Base-by-base conservation (phyloP, 805 yeast species). In the Cyberlindnera petersonii region DNA sequence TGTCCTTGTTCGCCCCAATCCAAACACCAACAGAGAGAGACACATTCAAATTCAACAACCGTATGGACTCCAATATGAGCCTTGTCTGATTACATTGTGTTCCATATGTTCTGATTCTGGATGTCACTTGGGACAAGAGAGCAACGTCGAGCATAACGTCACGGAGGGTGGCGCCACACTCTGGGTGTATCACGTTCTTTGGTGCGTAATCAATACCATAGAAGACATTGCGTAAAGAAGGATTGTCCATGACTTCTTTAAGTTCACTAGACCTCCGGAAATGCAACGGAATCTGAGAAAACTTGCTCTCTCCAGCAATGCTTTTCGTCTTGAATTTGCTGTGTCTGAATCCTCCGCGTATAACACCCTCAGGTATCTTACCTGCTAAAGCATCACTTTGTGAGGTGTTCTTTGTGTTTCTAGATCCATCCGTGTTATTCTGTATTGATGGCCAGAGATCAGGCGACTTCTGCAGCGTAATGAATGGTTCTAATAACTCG, bases 181-280 rank as follows among this genome's bases (percentile, higher is more conserved):
- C 34, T 0, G 85, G 84, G 33, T 63, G 70, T 52, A 66, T 66
- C 1, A 74, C 75, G 33, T 68, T 63, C 41, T 59, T 56, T 0
- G 87, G 87, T 4, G 83, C 69, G 55, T 82, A 82, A 16, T 75
- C 73, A 14, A 82, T 43, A 0, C 87, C 86, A 47, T 72, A 66
- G 44, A 81, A 75, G 2, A 66, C 62, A 32, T 64, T 61, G 8
- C 49, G 49, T 23, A 68, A 50, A 13, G 49, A 33, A 13, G 53
- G 46, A 17, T 65, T 53, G 9, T 52, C 53, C 72, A 73, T 63
- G n/a, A 72, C 45, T 0, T 49, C 38, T 17, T 53, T 40, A 1
- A 74, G 50, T 37, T 69, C 71, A 3, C 40, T 31, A 35, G 68
- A 71, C 1, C 50, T 44, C 20, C 55, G 56, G 37, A 61, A 71